phyloP scores from a whole-genome alignment of 495 filamentous ascomycete genomes.

The Annulohypoxylon maeteangense region DNA sequence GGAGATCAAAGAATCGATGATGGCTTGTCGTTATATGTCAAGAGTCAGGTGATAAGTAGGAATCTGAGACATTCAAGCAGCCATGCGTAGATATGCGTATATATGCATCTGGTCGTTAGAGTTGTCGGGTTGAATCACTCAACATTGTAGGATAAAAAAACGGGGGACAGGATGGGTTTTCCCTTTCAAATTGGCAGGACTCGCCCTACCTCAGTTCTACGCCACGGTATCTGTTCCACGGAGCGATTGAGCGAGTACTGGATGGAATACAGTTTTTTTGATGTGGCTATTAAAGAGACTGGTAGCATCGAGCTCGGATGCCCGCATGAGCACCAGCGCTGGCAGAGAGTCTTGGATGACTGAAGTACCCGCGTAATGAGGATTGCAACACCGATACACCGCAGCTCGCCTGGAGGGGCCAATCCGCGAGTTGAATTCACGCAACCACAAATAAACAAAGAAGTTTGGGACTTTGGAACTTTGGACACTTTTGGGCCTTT shows the following conservation, averaged over 20 bases:
- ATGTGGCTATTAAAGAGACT: slow-evolving; percentile 37
- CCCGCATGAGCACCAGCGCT: slow-evolving; percentile 39
- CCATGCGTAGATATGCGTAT: slow-evolving; percentile 43
- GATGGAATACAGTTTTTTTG: slow-evolving; percentile 33
- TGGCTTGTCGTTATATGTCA: slow-evolving; percentile 40
- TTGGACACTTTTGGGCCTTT: not conserved
- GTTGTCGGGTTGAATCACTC: slow-evolving; percentile 24
- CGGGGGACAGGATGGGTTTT: slow-evolving; percentile 33
- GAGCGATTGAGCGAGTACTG: slow-evolving; percentile 31
- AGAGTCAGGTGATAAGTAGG: slow-evolving; percentile 37
- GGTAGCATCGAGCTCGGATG: slow-evolving; percentile 40
- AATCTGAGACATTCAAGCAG: slow-evolving; percentile 45
- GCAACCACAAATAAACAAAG: slow-evolving; percentile 33
- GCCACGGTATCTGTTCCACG: slow-evolving; percentile 33
- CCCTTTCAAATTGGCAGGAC: slow-evolving; percentile 38
- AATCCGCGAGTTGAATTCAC: slow-evolving; percentile 24
- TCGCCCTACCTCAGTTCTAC: slow-evolving; percentile 25
- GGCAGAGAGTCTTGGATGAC: slow-evolving; percentile 34
- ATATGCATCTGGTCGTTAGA: slow-evolving; percentile 39
- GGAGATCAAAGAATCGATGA: slow-evolving; percentile 15
- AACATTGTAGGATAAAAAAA: slow-evolving; percentile 31
- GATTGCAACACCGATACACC: slow-evolving; percentile 41
- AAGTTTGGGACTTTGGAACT: not conserved
- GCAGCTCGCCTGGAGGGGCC: slow-evolving; percentile 42
- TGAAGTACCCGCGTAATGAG: slow-evolving; percentile 43